Conservation (phyloP, 495 filamentous ascomycete genomes). For the Stereocaulon alpinum region DNA sequence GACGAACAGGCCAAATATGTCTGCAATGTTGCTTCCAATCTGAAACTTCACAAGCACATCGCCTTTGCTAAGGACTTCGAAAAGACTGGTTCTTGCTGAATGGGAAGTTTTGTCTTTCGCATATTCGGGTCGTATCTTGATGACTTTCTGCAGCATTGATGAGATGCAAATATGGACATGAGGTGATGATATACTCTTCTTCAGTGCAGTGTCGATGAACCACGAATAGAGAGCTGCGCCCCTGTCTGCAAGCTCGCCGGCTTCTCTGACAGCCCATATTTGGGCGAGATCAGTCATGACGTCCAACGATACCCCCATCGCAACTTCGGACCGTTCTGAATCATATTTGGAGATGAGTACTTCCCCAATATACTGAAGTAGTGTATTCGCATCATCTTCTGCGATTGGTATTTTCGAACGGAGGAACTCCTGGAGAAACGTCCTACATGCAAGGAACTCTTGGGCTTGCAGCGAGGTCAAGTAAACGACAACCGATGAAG, state of each 20-base stretch:
- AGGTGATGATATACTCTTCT: slow-evolving; percentile 53
- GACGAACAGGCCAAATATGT: slow-evolving; percentile 67
- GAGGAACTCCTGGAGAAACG: slow-evolving; percentile 39
- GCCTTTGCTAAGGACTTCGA: slow-evolving; percentile 56
- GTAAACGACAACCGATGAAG: slow-evolving; percentile 43
- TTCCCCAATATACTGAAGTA: slow-evolving; percentile 47
- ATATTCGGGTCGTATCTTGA: slow-evolving; percentile 55
- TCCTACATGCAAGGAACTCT: slow-evolving; percentile 48
- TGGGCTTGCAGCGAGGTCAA: slow-evolving; percentile 46
- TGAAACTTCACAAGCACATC: slow-evolving; percentile 66
- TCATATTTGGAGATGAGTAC: slow-evolving; percentile 52
- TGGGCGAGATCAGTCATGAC: slow-evolving; percentile 54
- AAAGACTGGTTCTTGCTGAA: slow-evolving; percentile 64
- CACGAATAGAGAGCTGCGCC: slow-evolving; percentile 71
- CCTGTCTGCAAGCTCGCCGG: slow-evolving; percentile 46
- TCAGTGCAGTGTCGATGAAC: slow-evolving; percentile 55
- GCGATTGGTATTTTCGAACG: slow-evolving; percentile 24
- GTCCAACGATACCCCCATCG: slow-evolving; percentile 57
- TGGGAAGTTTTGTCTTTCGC: slow-evolving; percentile 42
- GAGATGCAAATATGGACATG: slow-evolving; percentile 56
- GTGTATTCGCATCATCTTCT: slow-evolving; percentile 29
- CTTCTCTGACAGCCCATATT: slow-evolving; percentile 49
- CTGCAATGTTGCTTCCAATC: slow-evolving; percentile 56
- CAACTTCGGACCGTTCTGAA: slow-evolving; percentile 67
- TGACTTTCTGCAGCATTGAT: slow-evolving; percentile 53